These are phyloP conservation scores for Spiromastix sp. DNA, from an alignment of 2,329 filamentous ascomycete species.

Conservation along the genomic window DNA sequence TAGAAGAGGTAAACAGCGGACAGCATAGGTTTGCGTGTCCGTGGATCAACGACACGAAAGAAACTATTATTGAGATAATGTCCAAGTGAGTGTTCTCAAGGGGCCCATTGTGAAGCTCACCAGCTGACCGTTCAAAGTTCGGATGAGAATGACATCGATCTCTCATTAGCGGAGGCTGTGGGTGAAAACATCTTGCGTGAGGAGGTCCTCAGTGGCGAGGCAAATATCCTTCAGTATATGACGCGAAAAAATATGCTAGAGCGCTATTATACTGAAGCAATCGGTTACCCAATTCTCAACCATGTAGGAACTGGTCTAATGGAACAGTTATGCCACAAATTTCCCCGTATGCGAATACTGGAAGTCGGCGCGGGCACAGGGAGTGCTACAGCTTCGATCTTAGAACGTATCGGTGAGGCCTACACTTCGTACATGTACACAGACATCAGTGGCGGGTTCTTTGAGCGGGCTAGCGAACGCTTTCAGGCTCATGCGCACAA, in stretches of 20 bases:
- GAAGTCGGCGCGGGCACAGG: constrained; percentile 37
- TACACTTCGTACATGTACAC: constrained; percentile 36
- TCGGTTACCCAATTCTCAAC: constrained; percentile 10
- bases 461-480: constrained; percentile 20
- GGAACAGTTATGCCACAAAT: constrained; percentile 28
- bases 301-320: constrained; percentile 19
- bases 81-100: neutral
- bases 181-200: constrained; percentile 25
- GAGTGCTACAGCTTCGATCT: constrained; percentile 27
- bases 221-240: constrained; percentile 22
- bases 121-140: neutral
- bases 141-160: neutral
- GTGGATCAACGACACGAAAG: constrained; percentile 11
- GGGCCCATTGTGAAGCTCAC: neutral
- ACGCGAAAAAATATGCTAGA: constrained; percentile 6
- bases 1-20: constrained; percentile 1
- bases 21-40: constrained; percentile 3
- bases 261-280: constrained; percentile 8
- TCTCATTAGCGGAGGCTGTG: constrained; percentile 2
- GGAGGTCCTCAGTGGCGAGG: constrained; percentile 20
- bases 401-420: constrained; percentile 20
- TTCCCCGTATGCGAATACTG: constrained; percentile 34
- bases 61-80: constrained; percentile 4
- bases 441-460: constrained; percentile 32
- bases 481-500: constrained; percentile 16